Evolutionary conservation across 2,329 filamentous ascomycete species (phyloP), one percentile per base, ranked within the genome.

Genomic region (Aspergillus texensis): DNA sequence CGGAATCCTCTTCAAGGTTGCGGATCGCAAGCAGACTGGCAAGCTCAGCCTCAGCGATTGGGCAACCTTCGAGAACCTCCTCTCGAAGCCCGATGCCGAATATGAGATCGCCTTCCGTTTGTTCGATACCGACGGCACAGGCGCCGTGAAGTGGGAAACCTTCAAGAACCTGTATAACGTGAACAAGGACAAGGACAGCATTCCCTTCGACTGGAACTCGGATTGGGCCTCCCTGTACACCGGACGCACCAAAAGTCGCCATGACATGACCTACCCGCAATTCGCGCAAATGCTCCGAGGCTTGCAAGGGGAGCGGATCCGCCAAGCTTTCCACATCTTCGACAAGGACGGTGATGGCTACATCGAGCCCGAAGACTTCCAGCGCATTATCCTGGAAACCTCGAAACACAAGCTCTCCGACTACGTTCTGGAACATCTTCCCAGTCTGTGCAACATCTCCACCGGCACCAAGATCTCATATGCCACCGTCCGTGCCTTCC

Each of bases 91-190:
- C 66, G 95, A 98, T 75, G 95, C 95, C 78, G 95, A 99, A 82
- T 99, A 99, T 81, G 94, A 98, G 80, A 97, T 99, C 72, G 94
- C 95, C 19, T 99, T 98, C 82, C 92, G 95, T 72, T 86, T 99
- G 61, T 99, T 99, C 80, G 94, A 98, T 75, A 86, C 92, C 71
- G 89, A 94, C 58, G 88, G 91, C 65, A 91, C 88, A 24, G 95
- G 95, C 65, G 86, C 86, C 56, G 93, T 99, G 74, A 94, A 94
- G 77, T 97, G 94, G 75, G 91, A 96, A 45, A 88, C 93, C 72
- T 94, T 99, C 81, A 89, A 92, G 75, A 86, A 88, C 63, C 83
- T 94, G 63, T 97, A 96, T 81, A 91, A 94, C 80, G 84, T 89
- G 72, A 96, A 96, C 85, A 96, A 94, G 83, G 89, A 90, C n/a